Evolutionary conservation across 768 basidiomycete genomes (phyloP).

Genomic region (Lentinus brumalis): DNA sequence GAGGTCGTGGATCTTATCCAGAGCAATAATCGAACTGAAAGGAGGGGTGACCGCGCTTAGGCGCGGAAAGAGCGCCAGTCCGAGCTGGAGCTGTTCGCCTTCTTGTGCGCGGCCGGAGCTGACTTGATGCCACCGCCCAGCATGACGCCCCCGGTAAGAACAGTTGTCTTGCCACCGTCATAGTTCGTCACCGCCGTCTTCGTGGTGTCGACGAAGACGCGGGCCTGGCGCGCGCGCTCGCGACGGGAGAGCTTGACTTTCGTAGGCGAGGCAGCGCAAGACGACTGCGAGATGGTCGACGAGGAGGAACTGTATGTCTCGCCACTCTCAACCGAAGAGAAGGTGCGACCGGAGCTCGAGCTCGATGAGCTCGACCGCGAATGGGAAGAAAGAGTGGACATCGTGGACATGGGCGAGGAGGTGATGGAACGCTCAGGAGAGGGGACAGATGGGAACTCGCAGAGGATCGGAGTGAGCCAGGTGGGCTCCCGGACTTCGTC

Average conservation of each 20-base stretch:
- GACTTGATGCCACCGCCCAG: slow-evolving; percentile 50
- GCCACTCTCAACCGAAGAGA: slow-evolving; percentile 59
- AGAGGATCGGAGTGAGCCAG: slow-evolving; percentile 67
- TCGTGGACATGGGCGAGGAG: slow-evolving; percentile 41
- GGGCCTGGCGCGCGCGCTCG: slow-evolving; percentile 66
- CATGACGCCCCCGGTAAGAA: slow-evolving; percentile 88
- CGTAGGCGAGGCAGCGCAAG: slow-evolving; percentile 29
- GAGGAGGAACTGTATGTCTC: slow-evolving; percentile 39
- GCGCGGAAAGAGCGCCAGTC: slow-evolving; percentile 64
- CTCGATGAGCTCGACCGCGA: slow-evolving; percentile 61
- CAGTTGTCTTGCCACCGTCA: slow-evolving; percentile 86
- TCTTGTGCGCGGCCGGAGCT: slow-evolving; percentile 35
- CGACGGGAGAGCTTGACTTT: slow-evolving; percentile 59
- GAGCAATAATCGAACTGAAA: slow-evolving; percentile 19
- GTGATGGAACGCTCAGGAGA: slow-evolving; percentile 35
- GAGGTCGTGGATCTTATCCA: slow-evolving; percentile 23
- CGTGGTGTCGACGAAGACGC: slow-evolving; percentile 71
- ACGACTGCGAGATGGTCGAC: slow-evolving; percentile 45
- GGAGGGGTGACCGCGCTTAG: slow-evolving; percentile 28
- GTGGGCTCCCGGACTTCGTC: slow-evolving; percentile 68
- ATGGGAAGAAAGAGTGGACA: slow-evolving; percentile 58
- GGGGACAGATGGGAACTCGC: slow-evolving; percentile 53
- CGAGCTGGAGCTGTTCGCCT: slow-evolving; percentile 25
- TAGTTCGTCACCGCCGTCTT: slow-evolving; percentile 84
- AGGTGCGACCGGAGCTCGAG: slow-evolving; percentile 71